A percentile compares a stretch with the other conserved stretches of the same genome.
phyloP scores from a whole-genome alignment of 139 green algal genomes.

The Picochlorum sp. region DNA sequence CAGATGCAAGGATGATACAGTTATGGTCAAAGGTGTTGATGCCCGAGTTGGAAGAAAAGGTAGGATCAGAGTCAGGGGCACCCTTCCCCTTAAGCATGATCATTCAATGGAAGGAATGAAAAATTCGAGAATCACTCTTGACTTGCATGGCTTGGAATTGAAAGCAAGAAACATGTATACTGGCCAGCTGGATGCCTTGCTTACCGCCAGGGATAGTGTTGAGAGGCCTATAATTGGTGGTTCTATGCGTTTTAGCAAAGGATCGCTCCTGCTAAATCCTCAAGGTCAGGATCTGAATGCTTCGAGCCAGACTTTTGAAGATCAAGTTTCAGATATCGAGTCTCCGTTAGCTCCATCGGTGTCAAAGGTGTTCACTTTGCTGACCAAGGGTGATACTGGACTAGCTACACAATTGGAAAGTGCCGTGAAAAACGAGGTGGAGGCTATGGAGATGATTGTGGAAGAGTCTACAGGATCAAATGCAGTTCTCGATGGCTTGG shows the following conservation, averaged over 20 bases:
- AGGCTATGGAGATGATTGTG: slow-evolving; percentile 26
- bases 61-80: slow-evolving; percentile 43
- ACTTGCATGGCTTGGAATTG: slow-evolving; percentile 53
- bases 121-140: background rate
- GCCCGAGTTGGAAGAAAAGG: slow-evolving; percentile 58
- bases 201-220: slow-evolving; percentile 47
- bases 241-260: slow-evolving; percentile 46
- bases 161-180: slow-evolving; percentile 60
- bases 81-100: slow-evolving; percentile 39
- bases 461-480: slow-evolving; percentile 24
- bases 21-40: slow-evolving; percentile 56
- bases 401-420: slow-evolving; percentile 23
- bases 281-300: slow-evolving; percentile 11
- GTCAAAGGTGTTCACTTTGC: slow-evolving; percentile 46
- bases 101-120: background rate
- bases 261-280: slow-evolving; percentile 56
- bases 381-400: slow-evolving; percentile 29
- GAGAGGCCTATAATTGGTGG: slow-evolving; percentile 54
- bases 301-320: background rate
- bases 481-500: slow-evolving; percentile 33
- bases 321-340: background rate
- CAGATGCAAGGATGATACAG: slow-evolving; percentile 28
- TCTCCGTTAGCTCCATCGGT: slow-evolving; percentile 34
- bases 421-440: slow-evolving; percentile 26
- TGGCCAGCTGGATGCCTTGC: slow-evolving; percentile 49